These are phyloP conservation scores for Aspergillus indologenus DNA, from an alignment of 495 filamentous ascomycete genomes.

Conservation along the genomic window DNA sequence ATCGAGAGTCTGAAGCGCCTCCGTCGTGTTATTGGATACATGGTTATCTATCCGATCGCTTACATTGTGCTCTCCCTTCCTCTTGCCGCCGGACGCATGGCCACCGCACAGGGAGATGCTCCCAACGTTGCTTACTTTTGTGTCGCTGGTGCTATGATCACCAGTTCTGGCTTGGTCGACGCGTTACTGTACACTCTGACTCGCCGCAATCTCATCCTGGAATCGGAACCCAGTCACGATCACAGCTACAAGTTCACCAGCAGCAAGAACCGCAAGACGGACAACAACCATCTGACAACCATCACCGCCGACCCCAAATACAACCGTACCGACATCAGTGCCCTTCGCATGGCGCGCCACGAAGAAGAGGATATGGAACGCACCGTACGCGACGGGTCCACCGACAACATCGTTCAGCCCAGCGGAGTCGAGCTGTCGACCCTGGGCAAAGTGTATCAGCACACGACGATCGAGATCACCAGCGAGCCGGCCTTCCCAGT, in stretches of 20 bases:
- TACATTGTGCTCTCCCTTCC: constrained; percentile 71
- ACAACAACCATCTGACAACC: constrained; percentile 30
- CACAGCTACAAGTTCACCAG: constrained; percentile 36
- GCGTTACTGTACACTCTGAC: constrained; percentile 70
- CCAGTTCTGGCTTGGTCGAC: constrained; percentile 71
- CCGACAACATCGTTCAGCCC: constrained; percentile 38
- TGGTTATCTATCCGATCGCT: constrained; percentile 74
- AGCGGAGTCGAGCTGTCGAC: constrained; percentile 31
- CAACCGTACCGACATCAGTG: constrained; percentile 24
- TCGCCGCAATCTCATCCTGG: constrained; percentile 47
- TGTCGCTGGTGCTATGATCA: constrained; percentile 68
- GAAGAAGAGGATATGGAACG: constrained; percentile 21
- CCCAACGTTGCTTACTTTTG: constrained; percentile 61
- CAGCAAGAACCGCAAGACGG: constrained; percentile 31
- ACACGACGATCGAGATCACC: constrained; percentile 47
- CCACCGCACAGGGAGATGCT: constrained; percentile 53
- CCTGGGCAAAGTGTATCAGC: constrained; percentile 45
- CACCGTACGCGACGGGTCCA: constrained; percentile 33
- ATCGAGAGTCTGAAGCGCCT: constrained; percentile 39
- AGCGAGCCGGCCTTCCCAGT: constrained; percentile 36
- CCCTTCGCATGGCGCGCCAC: constrained; percentile 20
- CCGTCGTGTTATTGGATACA: constrained; percentile 55
- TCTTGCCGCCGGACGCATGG: constrained; percentile 66
- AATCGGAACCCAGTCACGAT: constrained; percentile 41
- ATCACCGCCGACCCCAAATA: constrained; percentile 34